Conservation (phyloP, 2,329 filamentous ascomycete species). For the Harringtonia lauricola region DNA sequence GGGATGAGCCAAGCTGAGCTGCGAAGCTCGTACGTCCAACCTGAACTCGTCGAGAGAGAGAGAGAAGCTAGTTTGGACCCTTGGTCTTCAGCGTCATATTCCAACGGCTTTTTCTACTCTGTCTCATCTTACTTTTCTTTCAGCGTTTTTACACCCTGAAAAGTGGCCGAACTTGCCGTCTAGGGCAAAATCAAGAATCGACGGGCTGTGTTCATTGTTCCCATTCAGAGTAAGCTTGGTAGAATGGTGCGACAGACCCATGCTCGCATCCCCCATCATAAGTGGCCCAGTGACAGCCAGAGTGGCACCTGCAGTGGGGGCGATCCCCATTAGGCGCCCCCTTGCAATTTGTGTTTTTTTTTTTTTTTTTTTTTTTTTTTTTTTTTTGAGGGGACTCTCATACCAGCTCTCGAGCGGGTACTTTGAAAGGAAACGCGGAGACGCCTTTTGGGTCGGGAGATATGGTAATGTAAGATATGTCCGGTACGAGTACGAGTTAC, state of each 20-base stretch:
- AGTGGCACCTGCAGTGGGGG: background rate
- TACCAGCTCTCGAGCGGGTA: too few relatives aligned
- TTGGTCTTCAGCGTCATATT: too few relatives aligned
- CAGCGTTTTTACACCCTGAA: too few relatives aligned
- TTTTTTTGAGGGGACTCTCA: too few relatives aligned
- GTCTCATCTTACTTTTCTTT: too few relatives aligned
- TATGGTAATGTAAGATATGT: too few relatives aligned
- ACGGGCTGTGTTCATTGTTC: background rate
- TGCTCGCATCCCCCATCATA: background rate
- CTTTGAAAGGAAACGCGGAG: too few relatives aligned
- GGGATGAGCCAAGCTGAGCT: background rate
- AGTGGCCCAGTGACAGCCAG: background rate
- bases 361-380: too few relatives aligned
- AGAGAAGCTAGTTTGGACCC: too few relatives aligned
- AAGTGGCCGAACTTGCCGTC: background rate
- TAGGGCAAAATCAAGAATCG: background rate
- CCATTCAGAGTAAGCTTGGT: background rate
- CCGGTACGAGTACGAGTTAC: too few relatives aligned
- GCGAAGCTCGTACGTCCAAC: background rate
- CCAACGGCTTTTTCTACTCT: too few relatives aligned
- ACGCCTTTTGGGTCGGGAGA: too few relatives aligned
- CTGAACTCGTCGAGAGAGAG: background rate
- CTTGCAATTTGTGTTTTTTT: background rate
- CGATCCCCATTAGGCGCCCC: background rate
- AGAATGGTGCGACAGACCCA: background rate